phyloP scores from a whole-genome alignment of 2,329 filamentous ascomycete species.

The Apiospora marii region DNA sequence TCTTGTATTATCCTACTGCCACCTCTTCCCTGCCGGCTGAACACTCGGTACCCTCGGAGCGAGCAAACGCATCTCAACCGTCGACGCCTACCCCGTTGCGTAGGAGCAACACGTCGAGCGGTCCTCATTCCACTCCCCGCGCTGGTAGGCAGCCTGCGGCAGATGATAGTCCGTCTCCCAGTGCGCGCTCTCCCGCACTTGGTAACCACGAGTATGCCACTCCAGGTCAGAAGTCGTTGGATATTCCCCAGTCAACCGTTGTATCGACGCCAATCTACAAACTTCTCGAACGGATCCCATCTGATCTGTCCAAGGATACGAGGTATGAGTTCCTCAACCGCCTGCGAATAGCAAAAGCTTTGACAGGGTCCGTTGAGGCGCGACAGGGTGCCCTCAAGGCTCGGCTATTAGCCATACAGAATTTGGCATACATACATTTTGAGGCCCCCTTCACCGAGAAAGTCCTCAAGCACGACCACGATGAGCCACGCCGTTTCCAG shows the following conservation, averaged over 20 bases:
- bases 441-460: slow-evolving; percentile 87
- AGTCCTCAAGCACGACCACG: slow-evolving; percentile 84
- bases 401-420: slow-evolving; percentile 86
- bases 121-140: slow-evolving; percentile 48
- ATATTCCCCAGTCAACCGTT: slow-evolving; percentile 68
- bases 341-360: slow-evolving; percentile 81
- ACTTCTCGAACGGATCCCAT: slow-evolving; percentile 62
- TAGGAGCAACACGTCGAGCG: slow-evolving; percentile 67
- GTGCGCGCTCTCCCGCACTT: slow-evolving; percentile 48
- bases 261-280: slow-evolving; percentile 61
- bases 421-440: slow-evolving; percentile 86
- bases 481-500: slow-evolving; percentile 88
- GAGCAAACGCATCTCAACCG: slow-evolving; percentile 58
- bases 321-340: slow-evolving; percentile 88
- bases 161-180: slow-evolving; percentile 56
- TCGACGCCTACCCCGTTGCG: slow-evolving; percentile 79
- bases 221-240: slow-evolving; percentile 65
- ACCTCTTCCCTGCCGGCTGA: slow-evolving; percentile 42
- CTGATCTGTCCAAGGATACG: slow-evolving; percentile 73
- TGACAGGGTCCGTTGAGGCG: slow-evolving; percentile 69
- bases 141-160: slow-evolving; percentile 46
- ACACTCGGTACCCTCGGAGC: slow-evolving; percentile 39
- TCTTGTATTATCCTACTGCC: slow-evolving; percentile 77
- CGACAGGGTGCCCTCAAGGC: slow-evolving; percentile 81
- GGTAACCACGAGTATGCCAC: slow-evolving; percentile 50